These are phyloP conservation scores for Neonectria magnoliae DNA, from an alignment of 2,329 filamentous ascomycete species.

Conservation along the genomic window DNA sequence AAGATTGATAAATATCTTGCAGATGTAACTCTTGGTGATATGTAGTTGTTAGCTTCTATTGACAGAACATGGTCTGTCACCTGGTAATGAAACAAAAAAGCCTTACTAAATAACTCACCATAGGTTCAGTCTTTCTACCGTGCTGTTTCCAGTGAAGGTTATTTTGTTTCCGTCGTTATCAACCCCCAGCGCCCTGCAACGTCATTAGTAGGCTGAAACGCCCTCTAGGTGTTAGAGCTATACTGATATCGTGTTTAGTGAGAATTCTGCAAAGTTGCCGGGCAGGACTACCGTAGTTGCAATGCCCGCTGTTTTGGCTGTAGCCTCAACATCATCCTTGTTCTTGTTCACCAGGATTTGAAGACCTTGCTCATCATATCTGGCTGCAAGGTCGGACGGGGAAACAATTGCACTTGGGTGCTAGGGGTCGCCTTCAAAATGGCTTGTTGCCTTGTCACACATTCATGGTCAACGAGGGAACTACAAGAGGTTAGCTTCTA, in stretches of 20 bases:
- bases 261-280: constrained; percentile 12
- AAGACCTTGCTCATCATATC: constrained; percentile 4
- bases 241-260: constrained; percentile 4
- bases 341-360: constrained; percentile 2
- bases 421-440: constrained; percentile 5
- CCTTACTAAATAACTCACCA: constrained; percentile 4
- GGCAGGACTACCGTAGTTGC: not conserved
- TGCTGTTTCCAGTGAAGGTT: constrained; percentile 1
- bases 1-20: constrained; percentile 16
- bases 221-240: not conserved
- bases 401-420: constrained; percentile 3
- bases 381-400: constrained; percentile 8
- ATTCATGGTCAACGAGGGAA: constrained; percentile 9
- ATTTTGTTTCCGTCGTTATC: constrained; percentile 8
- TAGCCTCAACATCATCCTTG: constrained; percentile 3
- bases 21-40: constrained; percentile 14
- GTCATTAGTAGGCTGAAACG: not conserved
- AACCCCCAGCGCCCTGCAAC: constrained; percentile 8
- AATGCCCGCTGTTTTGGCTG: constrained; percentile 10
- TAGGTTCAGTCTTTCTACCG: constrained; percentile 1
- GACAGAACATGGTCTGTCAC: no score
- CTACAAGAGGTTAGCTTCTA: not conserved
- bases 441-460: constrained; percentile 2
- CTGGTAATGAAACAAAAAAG: no score
- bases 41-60: not conserved